A percentile compares a stretch with the other conserved stretches of the same genome.
phyloP scores from a whole-genome alignment of 2,329 filamentous ascomycete species.

The Zymoseptoria ardabiliae region DNA sequence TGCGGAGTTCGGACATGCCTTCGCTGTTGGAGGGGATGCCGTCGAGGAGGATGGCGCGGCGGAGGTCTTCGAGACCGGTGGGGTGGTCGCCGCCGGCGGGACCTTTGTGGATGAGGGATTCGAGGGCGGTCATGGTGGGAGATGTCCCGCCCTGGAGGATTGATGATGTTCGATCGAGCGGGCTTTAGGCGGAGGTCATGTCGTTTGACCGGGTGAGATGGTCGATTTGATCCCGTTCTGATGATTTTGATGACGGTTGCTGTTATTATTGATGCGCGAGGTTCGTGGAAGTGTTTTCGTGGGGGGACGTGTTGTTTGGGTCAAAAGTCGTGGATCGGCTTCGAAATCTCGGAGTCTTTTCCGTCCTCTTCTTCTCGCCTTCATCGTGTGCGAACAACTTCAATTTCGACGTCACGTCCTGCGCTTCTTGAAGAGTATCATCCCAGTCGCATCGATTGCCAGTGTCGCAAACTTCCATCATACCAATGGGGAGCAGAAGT shows the following conservation, averaged over 20 bases:
- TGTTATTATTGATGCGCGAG: not conserved
- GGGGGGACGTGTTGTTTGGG: not conserved
- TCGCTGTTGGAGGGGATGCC: conserved; percentile 71
- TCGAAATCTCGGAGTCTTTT: not conserved
- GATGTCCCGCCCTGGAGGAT: not conserved
- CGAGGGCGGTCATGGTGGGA: conserved; percentile 45
- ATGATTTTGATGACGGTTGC: not conserved
- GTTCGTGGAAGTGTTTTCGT: not conserved
- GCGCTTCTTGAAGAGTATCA: not conserved
- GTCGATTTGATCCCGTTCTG: not conserved
- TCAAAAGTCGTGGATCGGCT: not conserved
- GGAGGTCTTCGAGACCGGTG: conserved; percentile 60
- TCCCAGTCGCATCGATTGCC: not conserved
- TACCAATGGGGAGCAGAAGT: too few relatives aligned
- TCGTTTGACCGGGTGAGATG: not conserved
- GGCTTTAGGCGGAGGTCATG: too few relatives aligned
- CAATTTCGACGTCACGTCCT: not conserved
- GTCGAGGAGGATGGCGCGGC: conserved; percentile 66
- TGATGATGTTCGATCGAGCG: not conserved
- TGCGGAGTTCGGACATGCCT: conserved; percentile 84
- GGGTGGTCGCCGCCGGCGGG: conserved; percentile 63
- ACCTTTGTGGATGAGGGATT: conserved; percentile 72
- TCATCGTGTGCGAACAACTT: not conserved
- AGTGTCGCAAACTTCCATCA: not conserved
- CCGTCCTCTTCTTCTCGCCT: not conserved